Evolutionary conservation across 225 moss, liverwort and hornwort genomes (phyloP), one percentile per base, ranked within the genome.

Genomic region (Sphagnum tenellum): DNA sequence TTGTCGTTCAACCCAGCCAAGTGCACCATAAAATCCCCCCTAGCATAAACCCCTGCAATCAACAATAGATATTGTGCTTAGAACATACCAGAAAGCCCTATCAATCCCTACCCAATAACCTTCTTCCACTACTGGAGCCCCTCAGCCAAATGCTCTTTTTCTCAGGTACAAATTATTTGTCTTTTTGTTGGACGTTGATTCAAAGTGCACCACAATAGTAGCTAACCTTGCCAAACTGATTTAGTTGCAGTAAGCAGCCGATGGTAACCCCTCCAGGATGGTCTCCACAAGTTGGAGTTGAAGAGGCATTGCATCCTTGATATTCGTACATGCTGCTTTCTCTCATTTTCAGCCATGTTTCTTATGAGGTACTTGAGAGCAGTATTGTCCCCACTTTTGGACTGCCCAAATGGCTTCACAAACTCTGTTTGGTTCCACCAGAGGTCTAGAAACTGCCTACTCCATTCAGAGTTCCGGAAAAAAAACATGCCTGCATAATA

Each of bases 11-110:
- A 72, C 8, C 96, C 96, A 53, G 96, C 96, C 55, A 98, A 71
- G 69, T 98, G 96, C 55, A 98, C 90, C 96, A 98, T 98, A 63
- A 98, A 98, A 66, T 98, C 96, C 70, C 96, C 93, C 60, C 73
- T 85, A 14, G 96, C 89, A 77, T 98, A 98, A 12, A 98, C 96
- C 73, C 96, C 96, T 98, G 83, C 75, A 73, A 60, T 57, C 46
- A 57, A 61, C 60, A 68, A 59, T 29, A 66, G 44, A 45, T 8
- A 14, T 50, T 2, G 54, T 2, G 65, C 45, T 55, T 57, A 73
- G 29, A 49, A 48, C 46, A 44, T 14, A 10, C 14, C 11, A 7
- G 50, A 50, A 44, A 45, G 4, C 8, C 45, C 45, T 61, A 3
- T 10, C 10, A 47, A 10, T 47, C 2, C 3, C 58, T 13, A 13